Percentiles rank a stretch among this genome's conserved stretches.
Conservation (phyloP, 352 stramenopile genomes). For the Aphanomyces cochlioides region DNA sequence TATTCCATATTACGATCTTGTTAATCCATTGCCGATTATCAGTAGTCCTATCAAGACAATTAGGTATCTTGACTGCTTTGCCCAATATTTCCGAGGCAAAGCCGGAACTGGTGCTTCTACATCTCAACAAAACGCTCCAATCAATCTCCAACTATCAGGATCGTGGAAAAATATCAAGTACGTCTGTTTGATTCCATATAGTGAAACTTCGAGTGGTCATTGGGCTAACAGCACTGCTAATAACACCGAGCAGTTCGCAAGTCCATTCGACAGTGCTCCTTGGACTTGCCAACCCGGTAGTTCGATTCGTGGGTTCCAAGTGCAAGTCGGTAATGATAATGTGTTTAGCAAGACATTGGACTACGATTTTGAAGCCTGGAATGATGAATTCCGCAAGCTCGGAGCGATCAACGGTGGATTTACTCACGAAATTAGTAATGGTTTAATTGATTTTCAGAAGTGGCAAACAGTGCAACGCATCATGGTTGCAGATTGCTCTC, state of each 20-base stretch:
- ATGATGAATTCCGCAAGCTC: slow-evolving; percentile 33
- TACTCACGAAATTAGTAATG: slow-evolving; percentile 31
- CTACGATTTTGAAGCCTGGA: slow-evolving; percentile 33
- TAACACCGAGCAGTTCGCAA: slow-evolving; percentile 28
- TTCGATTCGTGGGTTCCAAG: slow-evolving; percentile 30
- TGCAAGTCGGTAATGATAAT: slow-evolving; percentile 35
- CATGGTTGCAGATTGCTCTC: slow-evolving; percentile 32
- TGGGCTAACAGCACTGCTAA: neutral
- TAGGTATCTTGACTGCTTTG: slow-evolving; percentile 33
- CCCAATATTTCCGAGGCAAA: slow-evolving; percentile 32
- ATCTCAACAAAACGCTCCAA: slow-evolving; percentile 30
- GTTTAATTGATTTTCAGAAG: slow-evolving; percentile 33
- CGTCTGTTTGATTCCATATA: slow-evolving; percentile 31
- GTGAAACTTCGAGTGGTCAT: slow-evolving; percentile 28
- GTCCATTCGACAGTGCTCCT: slow-evolving; percentile 33
- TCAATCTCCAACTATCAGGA: slow-evolving; percentile 32
- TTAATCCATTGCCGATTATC: slow-evolving; percentile 32
- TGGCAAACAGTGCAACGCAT: slow-evolving; percentile 21
- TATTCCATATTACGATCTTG: slow-evolving; percentile 39
- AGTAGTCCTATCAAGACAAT: slow-evolving; percentile 34
- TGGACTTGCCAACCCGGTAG: slow-evolving; percentile 34
- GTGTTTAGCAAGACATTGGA: slow-evolving; percentile 34
- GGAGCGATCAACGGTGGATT: slow-evolving; percentile 34
- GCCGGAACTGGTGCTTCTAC: slow-evolving; percentile 29
- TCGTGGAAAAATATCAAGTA: slow-evolving; percentile 33